Evolutionary conservation across 78 protist genomes (phyloP).

Genomic region (Acrasis kona): DNA sequence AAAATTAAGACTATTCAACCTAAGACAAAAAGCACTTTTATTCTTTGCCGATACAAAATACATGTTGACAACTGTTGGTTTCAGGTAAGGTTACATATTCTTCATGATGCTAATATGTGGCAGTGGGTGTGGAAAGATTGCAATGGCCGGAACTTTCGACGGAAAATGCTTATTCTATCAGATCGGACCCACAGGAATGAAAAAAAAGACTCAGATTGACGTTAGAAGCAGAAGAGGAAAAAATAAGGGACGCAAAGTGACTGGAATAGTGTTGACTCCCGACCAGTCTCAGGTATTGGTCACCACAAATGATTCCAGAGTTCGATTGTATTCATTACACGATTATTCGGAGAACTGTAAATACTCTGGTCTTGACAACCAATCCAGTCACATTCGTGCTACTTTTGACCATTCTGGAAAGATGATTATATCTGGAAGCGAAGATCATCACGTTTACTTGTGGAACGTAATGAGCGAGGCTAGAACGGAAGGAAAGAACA

Average conservation of each 20-base stretch:
- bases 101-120: not conserved
- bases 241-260: conserved; percentile 25
- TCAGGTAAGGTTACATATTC: not conserved
- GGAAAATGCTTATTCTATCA: conserved; percentile 24
- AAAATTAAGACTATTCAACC: conserved; percentile 29
- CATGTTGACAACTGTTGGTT: conserved; percentile 1
- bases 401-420: not conserved
- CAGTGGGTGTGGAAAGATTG: conserved; percentile 2
- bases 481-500: not conserved
- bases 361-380: conserved; percentile 17
- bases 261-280: not conserved
- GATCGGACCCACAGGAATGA: not conserved
- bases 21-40: conserved; percentile 12
- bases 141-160: conserved; percentile 37
- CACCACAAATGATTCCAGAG: conserved; percentile 44
- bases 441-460: conserved; percentile 13
- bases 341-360: conserved; percentile 27
- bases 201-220: not conserved
- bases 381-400: conserved; percentile 13
- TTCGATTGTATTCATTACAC: conserved; percentile 35
- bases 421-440: conserved; percentile 28
- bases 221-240: conserved; percentile 9
- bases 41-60: not conserved
- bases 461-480: conserved; percentile 18
- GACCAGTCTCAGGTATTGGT: conserved; percentile 23